Evolutionary conservation across 176 grass and related monocot species (phyloP).

Genomic region (Secale cereale): DNA sequence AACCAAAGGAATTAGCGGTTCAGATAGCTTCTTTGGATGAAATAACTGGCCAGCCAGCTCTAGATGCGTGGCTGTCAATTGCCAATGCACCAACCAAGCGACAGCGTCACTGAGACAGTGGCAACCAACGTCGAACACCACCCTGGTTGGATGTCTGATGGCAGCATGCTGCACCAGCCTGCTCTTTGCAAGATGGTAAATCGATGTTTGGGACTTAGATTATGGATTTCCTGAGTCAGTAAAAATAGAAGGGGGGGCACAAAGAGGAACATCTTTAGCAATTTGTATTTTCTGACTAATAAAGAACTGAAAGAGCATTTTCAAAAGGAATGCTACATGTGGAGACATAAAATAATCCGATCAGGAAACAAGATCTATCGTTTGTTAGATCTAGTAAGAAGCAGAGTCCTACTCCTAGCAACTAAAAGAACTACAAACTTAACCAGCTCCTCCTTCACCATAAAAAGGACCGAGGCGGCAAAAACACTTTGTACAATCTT

Average conservation of each 20-base stretch:
- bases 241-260: background rate
- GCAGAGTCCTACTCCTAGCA: constrained; percentile 55
- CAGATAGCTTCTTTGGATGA: no score
- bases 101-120: no score
- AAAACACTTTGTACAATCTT: constrained; percentile 99
- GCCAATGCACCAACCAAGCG: no score
- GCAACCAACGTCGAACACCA: no score
- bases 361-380: constrained; percentile 3
- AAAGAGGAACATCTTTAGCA: background rate
- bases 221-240: background rate
- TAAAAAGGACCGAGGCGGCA: constrained; percentile 94
- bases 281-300: background rate
- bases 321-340: background rate
- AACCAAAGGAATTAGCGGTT: no score
- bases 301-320: constrained; percentile 10
- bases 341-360: background rate
- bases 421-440: constrained; percentile 71
- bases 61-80: no score
- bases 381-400: constrained; percentile 38
- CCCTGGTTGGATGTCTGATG: no score
- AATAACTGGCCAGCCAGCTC: no score
- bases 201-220: no score
- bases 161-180: no score
- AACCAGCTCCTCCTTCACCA: constrained; percentile 95
- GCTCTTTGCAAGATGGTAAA: no score